A percentile compares a stretch with the other conserved stretches of the same genome.
These are phyloP conservation scores for Penicillium manginii DNA, from an alignment of 495 filamentous ascomycete species.

Conservation along the genomic window DNA sequence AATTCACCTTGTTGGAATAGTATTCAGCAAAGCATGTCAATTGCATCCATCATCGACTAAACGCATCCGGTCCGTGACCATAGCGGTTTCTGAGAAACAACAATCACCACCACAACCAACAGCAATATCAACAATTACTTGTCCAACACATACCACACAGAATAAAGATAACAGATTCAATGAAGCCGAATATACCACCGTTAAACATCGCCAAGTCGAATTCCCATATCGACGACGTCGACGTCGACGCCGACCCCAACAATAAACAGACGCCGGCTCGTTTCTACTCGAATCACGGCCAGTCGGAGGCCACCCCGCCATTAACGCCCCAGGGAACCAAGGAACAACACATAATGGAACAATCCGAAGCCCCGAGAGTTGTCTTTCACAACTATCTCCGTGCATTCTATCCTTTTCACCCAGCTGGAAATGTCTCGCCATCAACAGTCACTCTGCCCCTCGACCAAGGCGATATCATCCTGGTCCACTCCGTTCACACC, in stretches of 20 bases:
- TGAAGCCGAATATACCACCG: conserved; percentile 66
- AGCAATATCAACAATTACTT: neutral
- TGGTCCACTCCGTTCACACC: conserved; percentile 96
- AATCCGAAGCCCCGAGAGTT: conserved; percentile 52
- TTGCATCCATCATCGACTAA: conserved; percentile 34
- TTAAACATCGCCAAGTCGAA: conserved; percentile 70
- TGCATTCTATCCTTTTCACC: conserved; percentile 94
- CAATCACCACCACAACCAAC: neutral
- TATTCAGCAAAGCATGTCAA: conserved; percentile 36
- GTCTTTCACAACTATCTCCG: conserved; percentile 94
- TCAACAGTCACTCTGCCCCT: conserved; percentile 86
- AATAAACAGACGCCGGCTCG: conserved; percentile 23
- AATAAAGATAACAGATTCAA: conserved; percentile 28
- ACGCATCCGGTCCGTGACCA: conserved; percentile 40
- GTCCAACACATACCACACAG: too few relatives aligned
- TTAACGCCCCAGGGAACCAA: conserved; percentile 65
- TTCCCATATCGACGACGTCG: conserved; percentile 51
- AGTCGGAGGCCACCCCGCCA: conserved; percentile 70
- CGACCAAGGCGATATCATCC: conserved; percentile 86
- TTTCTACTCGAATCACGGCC: conserved; percentile 34
- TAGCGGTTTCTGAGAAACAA: conserved; percentile 18
- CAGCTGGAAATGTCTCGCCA: conserved; percentile 68
- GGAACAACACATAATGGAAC: conserved; percentile 55
- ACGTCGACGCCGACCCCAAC: conserved; percentile 37
- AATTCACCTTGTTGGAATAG: conserved; percentile 12